These are phyloP conservation scores for Russula olivacea DNA, from an alignment of 768 basidiomycete species.

Conservation along the genomic window DNA sequence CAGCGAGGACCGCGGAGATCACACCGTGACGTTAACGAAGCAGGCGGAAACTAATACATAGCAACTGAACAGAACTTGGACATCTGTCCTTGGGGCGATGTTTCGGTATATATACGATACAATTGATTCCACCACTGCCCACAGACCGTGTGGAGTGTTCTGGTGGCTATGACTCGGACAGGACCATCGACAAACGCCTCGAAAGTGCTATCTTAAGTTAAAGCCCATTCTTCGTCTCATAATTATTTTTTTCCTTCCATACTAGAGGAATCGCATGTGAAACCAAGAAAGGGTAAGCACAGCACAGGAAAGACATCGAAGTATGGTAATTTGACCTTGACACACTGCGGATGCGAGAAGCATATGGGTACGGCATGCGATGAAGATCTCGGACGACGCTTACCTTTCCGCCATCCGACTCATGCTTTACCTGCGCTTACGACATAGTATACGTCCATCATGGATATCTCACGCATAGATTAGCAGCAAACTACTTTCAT, in stretches of 20 bases:
- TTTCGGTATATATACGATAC: neutral
- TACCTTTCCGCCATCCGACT: no score
- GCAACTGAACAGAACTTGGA: neutral
- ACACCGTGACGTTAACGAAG: neutral
- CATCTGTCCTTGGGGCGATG: neutral
- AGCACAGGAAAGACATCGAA: neutral
- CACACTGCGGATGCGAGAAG: neutral
- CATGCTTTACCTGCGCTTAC: no score
- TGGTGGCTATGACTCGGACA: neutral
- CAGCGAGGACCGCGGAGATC: neutral
- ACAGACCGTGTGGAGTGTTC: neutral
- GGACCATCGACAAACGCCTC: neutral
- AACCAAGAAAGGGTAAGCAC: neutral
- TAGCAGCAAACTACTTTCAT: no score
- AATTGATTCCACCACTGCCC: neutral
- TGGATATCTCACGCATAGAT: no score
- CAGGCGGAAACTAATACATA: neutral
- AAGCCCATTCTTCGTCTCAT: neutral
- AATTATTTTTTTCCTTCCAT: neutral
- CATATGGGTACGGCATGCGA: neutral
- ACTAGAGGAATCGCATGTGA: neutral
- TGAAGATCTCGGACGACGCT: no score
- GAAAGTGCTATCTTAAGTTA: neutral
- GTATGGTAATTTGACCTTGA: neutral
- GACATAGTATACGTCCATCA: no score